phyloP scores from a whole-genome alignment of 306 rosid species.

The Vigna radiata region DNA sequence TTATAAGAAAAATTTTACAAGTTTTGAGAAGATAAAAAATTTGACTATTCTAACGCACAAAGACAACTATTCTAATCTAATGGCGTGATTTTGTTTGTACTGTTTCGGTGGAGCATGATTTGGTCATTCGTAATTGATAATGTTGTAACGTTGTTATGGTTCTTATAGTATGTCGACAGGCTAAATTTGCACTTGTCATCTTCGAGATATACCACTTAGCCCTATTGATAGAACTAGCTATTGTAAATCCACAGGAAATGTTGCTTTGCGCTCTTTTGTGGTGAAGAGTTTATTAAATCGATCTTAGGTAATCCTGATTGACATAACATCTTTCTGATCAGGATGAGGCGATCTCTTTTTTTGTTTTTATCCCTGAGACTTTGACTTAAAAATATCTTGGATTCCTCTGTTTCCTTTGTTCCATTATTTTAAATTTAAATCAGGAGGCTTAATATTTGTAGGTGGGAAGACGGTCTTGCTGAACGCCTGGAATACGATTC shows the following conservation, averaged over 20 bases:
- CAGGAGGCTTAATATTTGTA: conserved; percentile 43
- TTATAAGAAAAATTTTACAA: conserved; percentile 9
- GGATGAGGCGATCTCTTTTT: conserved; percentile 27
- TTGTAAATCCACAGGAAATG: conserved; percentile 17
- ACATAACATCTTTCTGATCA: conserved; percentile 7
- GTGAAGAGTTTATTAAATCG: conserved; percentile 18
- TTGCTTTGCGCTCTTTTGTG: conserved; percentile 19
- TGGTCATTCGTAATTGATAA: conserved; percentile 28
- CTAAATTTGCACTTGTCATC: conserved; percentile 29
- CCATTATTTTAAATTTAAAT: conserved; percentile 17
- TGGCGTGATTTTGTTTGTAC: conserved; percentile 3
- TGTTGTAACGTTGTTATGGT: conserved; percentile 6
- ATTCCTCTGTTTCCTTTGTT: conserved; percentile 12
- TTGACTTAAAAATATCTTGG: conserved; percentile 31
- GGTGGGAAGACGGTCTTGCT: conserved; percentile 88
- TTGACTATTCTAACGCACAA: background rate
- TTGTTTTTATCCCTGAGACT: background rate
- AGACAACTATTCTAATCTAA: background rate
- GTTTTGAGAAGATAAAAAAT: conserved; percentile 14
- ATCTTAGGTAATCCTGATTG: conserved; percentile 15
- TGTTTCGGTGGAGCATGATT: conserved; percentile 8
- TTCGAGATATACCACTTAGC: conserved; percentile 13
- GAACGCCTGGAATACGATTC: conserved; percentile 69
- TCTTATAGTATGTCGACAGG: background rate
- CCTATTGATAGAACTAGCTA: conserved; percentile 33